These are phyloP conservation scores for Pterocarpus macrocarpus DNA, from an alignment of 306 rosid genomes.

Conservation along the genomic window DNA sequence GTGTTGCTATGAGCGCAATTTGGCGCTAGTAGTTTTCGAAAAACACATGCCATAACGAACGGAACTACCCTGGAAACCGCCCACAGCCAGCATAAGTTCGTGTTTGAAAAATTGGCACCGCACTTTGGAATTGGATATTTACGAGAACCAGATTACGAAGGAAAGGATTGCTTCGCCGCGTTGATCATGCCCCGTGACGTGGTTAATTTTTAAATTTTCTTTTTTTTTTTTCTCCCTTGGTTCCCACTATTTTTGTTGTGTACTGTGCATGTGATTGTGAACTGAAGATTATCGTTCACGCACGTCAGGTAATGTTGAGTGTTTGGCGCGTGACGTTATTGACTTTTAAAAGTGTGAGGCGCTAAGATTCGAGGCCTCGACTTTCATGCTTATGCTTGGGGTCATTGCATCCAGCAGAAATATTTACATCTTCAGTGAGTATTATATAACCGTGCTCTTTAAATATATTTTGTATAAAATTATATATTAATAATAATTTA, in stretches of 20 bases:
- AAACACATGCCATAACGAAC: constrained; percentile 23
- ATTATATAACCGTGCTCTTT: too few relatives aligned
- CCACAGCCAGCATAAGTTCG: constrained; percentile 29
- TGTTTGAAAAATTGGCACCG: neutral
- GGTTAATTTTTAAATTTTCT: neutral
- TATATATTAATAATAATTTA: too few relatives aligned
- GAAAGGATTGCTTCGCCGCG: constrained; percentile 55
- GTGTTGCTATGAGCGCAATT: neutral
- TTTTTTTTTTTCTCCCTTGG: neutral
- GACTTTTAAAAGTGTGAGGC: constrained; percentile 11
- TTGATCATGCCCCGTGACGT: constrained; percentile 54
- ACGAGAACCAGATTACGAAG: constrained; percentile 22
- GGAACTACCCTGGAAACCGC: constrained; percentile 50
- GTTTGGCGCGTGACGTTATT: constrained; percentile 43
- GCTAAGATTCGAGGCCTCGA: constrained; percentile 43
- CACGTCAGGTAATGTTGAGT: constrained; percentile 23
- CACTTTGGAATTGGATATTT: constrained; percentile 40
- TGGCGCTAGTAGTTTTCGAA: constrained; percentile 59
- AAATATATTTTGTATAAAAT: too few relatives aligned
- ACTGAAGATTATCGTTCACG: constrained; percentile 22
- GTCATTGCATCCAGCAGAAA: neutral
- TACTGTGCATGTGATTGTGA: neutral
- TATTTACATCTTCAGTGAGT: too few relatives aligned
- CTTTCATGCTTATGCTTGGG: constrained; percentile 20
- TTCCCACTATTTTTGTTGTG: neutral